A percentile compares a stretch with the other conserved stretches of the same genome.
Conservation (phyloP, 345 rosid species). For the Camelina sativa region DNA sequence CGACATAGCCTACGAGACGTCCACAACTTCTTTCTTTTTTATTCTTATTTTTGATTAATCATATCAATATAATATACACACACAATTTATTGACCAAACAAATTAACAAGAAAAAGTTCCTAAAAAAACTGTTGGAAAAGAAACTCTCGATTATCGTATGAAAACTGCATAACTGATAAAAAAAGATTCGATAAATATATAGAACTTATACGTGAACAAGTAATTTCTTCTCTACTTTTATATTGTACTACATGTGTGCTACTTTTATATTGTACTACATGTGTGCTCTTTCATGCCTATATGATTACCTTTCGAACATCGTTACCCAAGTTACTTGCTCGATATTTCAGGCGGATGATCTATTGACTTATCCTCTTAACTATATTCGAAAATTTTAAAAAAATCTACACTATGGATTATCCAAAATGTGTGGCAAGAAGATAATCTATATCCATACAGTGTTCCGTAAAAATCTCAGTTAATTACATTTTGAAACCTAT, state of each 20-base stretch:
- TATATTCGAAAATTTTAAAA: background rate
- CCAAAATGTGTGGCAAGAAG: conserved; percentile 30
- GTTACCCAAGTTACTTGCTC: conserved; percentile 11
- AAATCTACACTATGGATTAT: background rate
- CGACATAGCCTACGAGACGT: conserved; percentile 9
- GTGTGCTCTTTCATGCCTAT: background rate
- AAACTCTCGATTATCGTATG: background rate
- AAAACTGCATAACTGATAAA: background rate
- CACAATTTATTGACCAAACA: background rate
- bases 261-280: background rate
- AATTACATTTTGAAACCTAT: background rate
- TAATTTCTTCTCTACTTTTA: background rate
- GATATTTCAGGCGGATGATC: conserved; percentile 19
- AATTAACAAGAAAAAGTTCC: background rate
- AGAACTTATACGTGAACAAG: background rate
- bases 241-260: background rate
- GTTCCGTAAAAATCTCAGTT: conserved; percentile 12
- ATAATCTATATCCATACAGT: conserved; percentile 26
- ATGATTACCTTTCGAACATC: background rate
- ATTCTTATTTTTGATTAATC: background rate
- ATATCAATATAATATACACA: background rate
- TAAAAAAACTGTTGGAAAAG: background rate
- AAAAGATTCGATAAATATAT: background rate
- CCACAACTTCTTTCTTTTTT: background rate
- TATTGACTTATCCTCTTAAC: conserved; percentile 11